These are phyloP conservation scores for Cucumis melo DNA, from an alignment of 306 rosid species.

Conservation along the genomic window DNA sequence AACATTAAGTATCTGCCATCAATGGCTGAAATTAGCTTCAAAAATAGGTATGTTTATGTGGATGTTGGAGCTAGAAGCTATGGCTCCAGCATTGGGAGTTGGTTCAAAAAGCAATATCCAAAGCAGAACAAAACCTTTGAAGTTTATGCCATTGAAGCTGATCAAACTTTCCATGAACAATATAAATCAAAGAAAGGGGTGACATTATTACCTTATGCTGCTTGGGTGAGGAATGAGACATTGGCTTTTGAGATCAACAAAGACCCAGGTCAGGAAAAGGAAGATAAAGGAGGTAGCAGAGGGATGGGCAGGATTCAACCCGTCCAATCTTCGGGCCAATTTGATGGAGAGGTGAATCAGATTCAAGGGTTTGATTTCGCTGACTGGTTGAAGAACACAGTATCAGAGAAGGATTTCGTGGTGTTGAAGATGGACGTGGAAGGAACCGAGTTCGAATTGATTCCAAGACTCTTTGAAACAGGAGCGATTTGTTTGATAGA, in stretches of 20 bases:
- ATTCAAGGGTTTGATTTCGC: conserved; percentile 83
- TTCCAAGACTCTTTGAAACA: conserved; percentile 65
- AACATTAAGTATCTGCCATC: conserved; percentile 68
- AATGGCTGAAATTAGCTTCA: conserved; percentile 79
- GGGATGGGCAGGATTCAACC: conserved; percentile 99
- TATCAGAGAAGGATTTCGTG: conserved; percentile 65
- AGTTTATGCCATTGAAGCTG: conserved; percentile 88
- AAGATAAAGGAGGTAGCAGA: conserved; percentile 37
- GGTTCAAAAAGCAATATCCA: conserved; percentile 96
- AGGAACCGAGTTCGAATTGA: conserved; percentile 83
- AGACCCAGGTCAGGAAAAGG: conserved; percentile 57
- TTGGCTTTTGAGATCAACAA: conserved; percentile 63
- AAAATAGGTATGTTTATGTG: conserved; percentile 65
- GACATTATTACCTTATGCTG: conserved; percentile 71
- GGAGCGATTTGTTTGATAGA: conserved; percentile 92
- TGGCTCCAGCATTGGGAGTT: conserved; percentile 90
- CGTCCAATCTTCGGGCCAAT: conserved; percentile 14
- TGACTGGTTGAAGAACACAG: conserved; percentile 58
- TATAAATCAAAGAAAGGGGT: conserved; percentile 62
- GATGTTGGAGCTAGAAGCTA: conserved; percentile 96
- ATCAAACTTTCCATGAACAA: conserved; percentile 62
- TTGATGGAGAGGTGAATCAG: conserved; percentile 63
- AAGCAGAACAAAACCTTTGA: conserved; percentile 89
- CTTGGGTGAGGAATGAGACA: conserved; percentile 93
- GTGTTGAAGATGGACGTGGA: conserved; percentile 99